Evolutionary conservation across 2,329 filamentous ascomycete species (phyloP), one percentile per base, ranked within the genome.

Genomic region (Sporothrix globosa): DNA sequence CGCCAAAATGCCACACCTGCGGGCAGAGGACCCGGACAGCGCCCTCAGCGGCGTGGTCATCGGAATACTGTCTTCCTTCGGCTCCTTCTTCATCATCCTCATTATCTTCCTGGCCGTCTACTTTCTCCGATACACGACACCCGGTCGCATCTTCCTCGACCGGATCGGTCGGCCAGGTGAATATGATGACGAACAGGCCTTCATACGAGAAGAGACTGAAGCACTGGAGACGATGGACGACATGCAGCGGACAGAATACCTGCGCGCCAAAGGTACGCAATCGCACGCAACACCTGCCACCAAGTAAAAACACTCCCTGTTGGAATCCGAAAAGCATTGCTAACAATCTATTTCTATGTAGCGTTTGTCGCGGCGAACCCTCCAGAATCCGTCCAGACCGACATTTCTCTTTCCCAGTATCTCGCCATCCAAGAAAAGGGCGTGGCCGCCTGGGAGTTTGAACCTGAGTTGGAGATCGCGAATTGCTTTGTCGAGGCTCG

Each of bases 391-490:
- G 83, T 95, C 71, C 93, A 96, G 77, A 98, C 96, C 75, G 96
- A 99, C 78, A 99, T 99, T 74, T 98, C 96, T 27, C 83, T 99
- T 74, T 98, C 96, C 48, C 96, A 99, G 79, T 98, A 97, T 79
- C 87, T 99, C 71, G 96, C 96, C 54, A 99, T 99, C 75, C 96
- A 99, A 82, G 96, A 99, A 83, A 99, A 99, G 81, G 96, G 96
- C 67, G 95, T 99, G n/a, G 97, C 96, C 5, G 96, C 96, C 7
- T 99, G 96, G 96, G 96, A 99, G 80, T 99, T 99, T 77, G 96
- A 98, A 80, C 96, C 96, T n/a, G 96, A 99, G 80, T 83, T 98
- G 48, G 96, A 99, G 81, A 97, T 98, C 75, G 96, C 96, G 75
- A 98, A 98, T 81, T 99, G 96, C 81, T 99, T 99, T 78, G 96